Evolutionary conservation across 768 basidiomycete species (phyloP).

Genomic region (Lactifluus subvellereus): DNA sequence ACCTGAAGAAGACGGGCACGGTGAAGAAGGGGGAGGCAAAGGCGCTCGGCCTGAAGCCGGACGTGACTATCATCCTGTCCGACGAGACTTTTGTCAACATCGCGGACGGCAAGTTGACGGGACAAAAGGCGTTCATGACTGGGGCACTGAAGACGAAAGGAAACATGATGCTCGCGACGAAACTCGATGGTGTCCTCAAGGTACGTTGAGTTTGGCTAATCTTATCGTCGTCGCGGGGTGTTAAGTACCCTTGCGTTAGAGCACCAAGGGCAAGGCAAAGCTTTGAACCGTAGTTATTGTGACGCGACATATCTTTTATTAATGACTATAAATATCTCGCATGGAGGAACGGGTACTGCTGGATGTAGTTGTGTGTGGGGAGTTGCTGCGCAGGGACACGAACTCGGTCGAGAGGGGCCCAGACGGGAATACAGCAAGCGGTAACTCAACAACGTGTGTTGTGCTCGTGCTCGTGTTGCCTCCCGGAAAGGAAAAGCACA

Average conservation of each 20-base stretch:
- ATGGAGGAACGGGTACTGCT: not conserved
- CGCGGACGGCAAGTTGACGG: conserved; percentile 75
- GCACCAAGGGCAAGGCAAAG: conserved; percentile 20
- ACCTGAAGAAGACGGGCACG: conserved; percentile 78
- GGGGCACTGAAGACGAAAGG: conserved; percentile 90
- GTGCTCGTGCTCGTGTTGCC: not conserved
- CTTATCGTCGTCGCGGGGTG: not conserved
- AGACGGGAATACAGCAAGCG: no score
- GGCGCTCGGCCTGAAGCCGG: conserved; percentile 59
- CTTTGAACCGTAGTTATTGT: conserved; percentile 6
- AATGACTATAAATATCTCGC: not conserved
- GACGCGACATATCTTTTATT: not conserved
- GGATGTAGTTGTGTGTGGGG: not conserved
- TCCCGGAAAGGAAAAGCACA: no score
- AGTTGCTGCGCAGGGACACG: not conserved
- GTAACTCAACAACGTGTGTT: not conserved
- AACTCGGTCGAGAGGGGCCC: not conserved
- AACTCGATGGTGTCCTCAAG: conserved; percentile 79
- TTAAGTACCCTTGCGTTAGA: not conserved
- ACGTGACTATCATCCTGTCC: conserved; percentile 74
- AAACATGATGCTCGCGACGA: conserved; percentile 92
- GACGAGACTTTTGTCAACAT: conserved; percentile 73
- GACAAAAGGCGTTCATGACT: conserved; percentile 95
- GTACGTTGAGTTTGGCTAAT: conserved; percentile 34
- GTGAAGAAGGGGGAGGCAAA: conserved; percentile 59